Percentiles rank a stretch among this genome's conserved stretches.
These are phyloP conservation scores for Cryptosporidium felis DNA, from an alignment of 169 alveolate species.

Conservation along the genomic window DNA sequence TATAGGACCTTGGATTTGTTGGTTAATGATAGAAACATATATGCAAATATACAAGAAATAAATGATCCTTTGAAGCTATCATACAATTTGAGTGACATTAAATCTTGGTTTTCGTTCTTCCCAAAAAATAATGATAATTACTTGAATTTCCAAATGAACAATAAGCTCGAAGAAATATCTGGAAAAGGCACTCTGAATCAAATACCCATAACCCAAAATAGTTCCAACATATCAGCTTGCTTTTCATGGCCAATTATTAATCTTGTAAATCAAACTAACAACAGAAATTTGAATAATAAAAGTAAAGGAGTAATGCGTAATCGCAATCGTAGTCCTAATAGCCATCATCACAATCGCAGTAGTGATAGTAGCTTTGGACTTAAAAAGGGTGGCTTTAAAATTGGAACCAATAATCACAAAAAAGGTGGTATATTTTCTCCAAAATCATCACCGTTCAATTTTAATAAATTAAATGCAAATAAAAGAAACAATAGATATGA, in stretches of 20 bases:
- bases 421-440: neutral
- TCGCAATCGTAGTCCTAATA: too few species aligned
- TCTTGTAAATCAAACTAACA: neutral
- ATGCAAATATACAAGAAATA: constrained; percentile 62
- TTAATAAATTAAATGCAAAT: neutral
- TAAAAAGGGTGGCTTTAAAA: too few species aligned
- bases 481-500: neutral
- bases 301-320: too few species aligned
- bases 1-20: constrained; percentile 60
- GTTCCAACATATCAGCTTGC: constrained; percentile 56
- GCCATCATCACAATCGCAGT: too few species aligned
- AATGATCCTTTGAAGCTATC: constrained; percentile 57
- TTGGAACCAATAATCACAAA: too few species aligned
- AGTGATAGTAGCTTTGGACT: too few species aligned
- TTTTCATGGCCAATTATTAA: constrained; percentile 66
- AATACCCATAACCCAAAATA: constrained; percentile 36
- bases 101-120: constrained; percentile 47
- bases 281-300: neutral
- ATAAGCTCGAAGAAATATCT: neutral
- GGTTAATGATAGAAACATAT: constrained; percentile 61
- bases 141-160: neutral
- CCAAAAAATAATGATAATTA: constrained; percentile 7
- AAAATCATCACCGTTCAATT: neutral
- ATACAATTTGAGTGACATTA: constrained; percentile 40
- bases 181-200: neutral